phyloP scores from a whole-genome alignment of 495 filamentous ascomycete species.

The Penicillium bialowiezense region DNA sequence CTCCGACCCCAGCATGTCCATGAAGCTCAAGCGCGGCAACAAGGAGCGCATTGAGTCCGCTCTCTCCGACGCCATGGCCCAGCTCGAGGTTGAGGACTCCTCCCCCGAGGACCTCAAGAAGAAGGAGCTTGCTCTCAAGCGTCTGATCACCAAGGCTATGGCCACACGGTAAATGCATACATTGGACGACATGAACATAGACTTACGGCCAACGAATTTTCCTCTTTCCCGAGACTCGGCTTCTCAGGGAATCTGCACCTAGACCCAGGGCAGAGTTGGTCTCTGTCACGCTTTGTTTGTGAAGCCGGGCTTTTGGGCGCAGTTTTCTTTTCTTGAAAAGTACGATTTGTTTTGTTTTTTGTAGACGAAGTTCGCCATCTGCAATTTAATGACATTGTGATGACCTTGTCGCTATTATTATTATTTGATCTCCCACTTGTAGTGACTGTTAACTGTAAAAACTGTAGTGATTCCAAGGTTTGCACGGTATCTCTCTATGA shows the following conservation, averaged over 20 bases:
- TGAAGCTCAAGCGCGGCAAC: conserved; percentile 97
- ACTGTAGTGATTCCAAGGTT: too few species aligned
- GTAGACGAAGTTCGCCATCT: conserved; percentile 36
- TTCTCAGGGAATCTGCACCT: conserved; percentile 20
- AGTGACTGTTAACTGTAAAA: too few species aligned
- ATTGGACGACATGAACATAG: conserved; percentile 19
- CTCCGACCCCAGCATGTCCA: conserved; percentile 89
- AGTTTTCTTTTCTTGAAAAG: conserved; percentile 35
- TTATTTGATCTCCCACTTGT: not conserved
- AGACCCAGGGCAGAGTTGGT: conserved; percentile 25
- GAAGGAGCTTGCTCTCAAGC: conserved; percentile 99
- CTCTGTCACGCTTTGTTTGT: conserved; percentile 25
- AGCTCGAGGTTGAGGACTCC: conserved; percentile 85
- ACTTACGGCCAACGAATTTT: conserved; percentile 19
- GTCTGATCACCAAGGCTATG: conserved; percentile 97
- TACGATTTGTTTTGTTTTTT: conserved; percentile 25
- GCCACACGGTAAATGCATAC: conserved; percentile 66
- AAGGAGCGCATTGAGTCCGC: conserved; percentile 99
- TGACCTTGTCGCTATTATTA: conserved; percentile 16
- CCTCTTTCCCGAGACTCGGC: conserved; percentile 11
- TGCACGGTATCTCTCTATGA: too few species aligned
- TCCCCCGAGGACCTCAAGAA: conserved; percentile 95
- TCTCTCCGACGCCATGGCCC: conserved; percentile 80
- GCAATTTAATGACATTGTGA: conserved; percentile 42
- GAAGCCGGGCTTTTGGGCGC: conserved; percentile 30